These are phyloP conservation scores for Pyricularia sp. DNA, from an alignment of 2,329 filamentous ascomycete genomes.

Conservation along the genomic window DNA sequence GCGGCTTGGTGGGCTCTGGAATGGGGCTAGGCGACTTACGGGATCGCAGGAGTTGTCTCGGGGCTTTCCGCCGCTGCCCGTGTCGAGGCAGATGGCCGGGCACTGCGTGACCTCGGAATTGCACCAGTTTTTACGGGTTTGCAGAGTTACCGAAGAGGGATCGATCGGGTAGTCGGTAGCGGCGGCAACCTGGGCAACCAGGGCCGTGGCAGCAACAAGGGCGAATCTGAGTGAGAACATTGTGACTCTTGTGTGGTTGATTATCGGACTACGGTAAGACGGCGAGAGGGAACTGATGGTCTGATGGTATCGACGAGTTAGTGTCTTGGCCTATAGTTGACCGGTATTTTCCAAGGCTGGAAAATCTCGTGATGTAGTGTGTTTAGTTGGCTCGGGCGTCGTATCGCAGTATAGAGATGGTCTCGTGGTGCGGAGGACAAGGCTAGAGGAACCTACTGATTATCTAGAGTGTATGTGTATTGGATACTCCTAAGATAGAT, in stretches of 20 bases:
- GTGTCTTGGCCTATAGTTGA: background rate
- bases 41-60: slow-evolving; percentile 58
- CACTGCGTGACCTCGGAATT: slow-evolving; percentile 51
- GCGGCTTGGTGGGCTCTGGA: background rate
- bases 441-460: background rate
- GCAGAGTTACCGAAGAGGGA: slow-evolving; percentile 46
- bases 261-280: background rate
- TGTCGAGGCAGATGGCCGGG: slow-evolving; percentile 63
- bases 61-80: slow-evolving; percentile 32
- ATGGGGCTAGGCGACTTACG: slow-evolving; percentile 29
- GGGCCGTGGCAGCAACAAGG: slow-evolving; percentile 41
- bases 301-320: background rate
- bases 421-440: background rate
- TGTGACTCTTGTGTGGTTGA: slow-evolving; percentile 10
- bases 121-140: slow-evolving; percentile 54
- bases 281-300: background rate
- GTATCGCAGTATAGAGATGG: background rate
- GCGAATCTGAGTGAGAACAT: slow-evolving; percentile 49
- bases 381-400: background rate
- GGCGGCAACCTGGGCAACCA: slow-evolving; percentile 43
- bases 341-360: background rate
- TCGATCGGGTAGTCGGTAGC: slow-evolving; percentile 47
- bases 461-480: background rate
- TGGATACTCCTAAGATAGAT: background rate
- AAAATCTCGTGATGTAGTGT: background rate